Evolutionary conservation across 192 early-diverging fungal genomes (phyloP).

Genomic region (Gonapodya prolifera): DNA sequence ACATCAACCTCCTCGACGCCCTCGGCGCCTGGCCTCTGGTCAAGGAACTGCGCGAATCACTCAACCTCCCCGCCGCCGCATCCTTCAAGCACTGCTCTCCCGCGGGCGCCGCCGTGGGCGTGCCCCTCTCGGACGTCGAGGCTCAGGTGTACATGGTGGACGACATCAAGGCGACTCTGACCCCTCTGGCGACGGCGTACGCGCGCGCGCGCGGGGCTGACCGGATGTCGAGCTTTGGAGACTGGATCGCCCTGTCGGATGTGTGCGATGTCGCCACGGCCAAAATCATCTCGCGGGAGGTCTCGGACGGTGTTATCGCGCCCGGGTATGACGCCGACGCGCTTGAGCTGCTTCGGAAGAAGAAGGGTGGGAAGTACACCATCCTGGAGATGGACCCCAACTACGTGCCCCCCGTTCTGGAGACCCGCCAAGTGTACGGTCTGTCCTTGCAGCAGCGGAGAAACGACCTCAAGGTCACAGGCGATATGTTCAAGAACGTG

Average conservation of each 20-base stretch:
- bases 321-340: conserved; percentile 78
- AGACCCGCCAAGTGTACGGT: conserved; percentile 94
- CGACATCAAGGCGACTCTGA: conserved; percentile 59
- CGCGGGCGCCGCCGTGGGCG: conserved; percentile 89
- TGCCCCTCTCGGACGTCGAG: conserved; percentile 66
- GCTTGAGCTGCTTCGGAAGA: conserved; percentile 77
- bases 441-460: conserved; percentile 82
- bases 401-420: conserved; percentile 76
- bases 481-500: conserved; percentile 69
- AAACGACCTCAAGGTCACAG: conserved; percentile 70
- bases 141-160: conserved; percentile 85
- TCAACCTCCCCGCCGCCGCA: conserved; percentile 85
- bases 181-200: conserved; percentile 83
- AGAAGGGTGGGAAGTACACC: conserved; percentile 96
- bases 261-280: conserved; percentile 84
- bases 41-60: conserved; percentile 81
- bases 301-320: conserved; percentile 95
- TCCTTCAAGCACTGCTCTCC: conserved; percentile 99
- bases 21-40: conserved; percentile 95
- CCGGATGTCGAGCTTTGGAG: conserved; percentile 98
- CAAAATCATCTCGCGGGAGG: conserved; percentile 88
- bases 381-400: conserved; percentile 83
- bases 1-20: conserved; percentile 97
- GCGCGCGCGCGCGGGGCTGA: conserved; percentile 98
- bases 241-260: conserved; percentile 92